Percentiles rank a stretch among this genome's conserved stretches.
Evolutionary conservation across 2,329 filamentous ascomycete species (phyloP).

Genomic region (Fusarium armeniacum): DNA sequence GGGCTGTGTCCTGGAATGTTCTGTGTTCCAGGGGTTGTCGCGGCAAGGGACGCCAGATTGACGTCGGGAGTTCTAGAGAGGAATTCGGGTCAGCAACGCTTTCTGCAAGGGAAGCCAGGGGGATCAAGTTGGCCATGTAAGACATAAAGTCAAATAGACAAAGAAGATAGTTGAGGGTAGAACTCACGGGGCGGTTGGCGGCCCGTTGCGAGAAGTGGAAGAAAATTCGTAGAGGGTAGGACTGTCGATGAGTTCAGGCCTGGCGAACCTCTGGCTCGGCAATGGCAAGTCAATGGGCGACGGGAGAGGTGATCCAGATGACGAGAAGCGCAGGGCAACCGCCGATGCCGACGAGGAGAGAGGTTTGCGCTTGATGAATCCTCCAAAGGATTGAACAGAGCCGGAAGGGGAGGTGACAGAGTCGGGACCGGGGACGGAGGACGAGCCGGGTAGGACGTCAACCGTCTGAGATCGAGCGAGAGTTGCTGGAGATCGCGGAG

Average conservation of each 20-base stretch:
- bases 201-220: slow-evolving; percentile 39
- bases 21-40: slow-evolving; percentile 50
- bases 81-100: slow-evolving; percentile 50
- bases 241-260: slow-evolving; percentile 70
- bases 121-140: slow-evolving; percentile 13
- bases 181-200: slow-evolving; percentile 50
- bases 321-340: slow-evolving; percentile 47
- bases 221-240: slow-evolving; percentile 74
- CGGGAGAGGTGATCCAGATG: slow-evolving; percentile 46
- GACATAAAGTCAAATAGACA: slow-evolving; percentile 27
- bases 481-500: slow-evolving; percentile 32
- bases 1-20: slow-evolving; percentile 60
- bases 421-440: slow-evolving; percentile 40
- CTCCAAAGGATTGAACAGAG: slow-evolving; percentile 41
- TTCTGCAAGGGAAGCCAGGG: slow-evolving; percentile 24
- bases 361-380: slow-evolving; percentile 71
- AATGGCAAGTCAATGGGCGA: slow-evolving; percentile 60
- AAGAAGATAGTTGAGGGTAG: slow-evolving; percentile 8
- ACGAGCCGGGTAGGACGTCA: slow-evolving; percentile 42
- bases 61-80: slow-evolving; percentile 45
- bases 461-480: slow-evolving; percentile 49
- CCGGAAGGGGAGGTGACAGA: slow-evolving; percentile 23
- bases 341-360: slow-evolving; percentile 64
- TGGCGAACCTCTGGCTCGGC: slow-evolving; percentile 68
- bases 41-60: slow-evolving; percentile 46